Evolutionary conservation across 305 asterid genomes (phyloP).

Genomic region (Nicotiana rustica): DNA sequence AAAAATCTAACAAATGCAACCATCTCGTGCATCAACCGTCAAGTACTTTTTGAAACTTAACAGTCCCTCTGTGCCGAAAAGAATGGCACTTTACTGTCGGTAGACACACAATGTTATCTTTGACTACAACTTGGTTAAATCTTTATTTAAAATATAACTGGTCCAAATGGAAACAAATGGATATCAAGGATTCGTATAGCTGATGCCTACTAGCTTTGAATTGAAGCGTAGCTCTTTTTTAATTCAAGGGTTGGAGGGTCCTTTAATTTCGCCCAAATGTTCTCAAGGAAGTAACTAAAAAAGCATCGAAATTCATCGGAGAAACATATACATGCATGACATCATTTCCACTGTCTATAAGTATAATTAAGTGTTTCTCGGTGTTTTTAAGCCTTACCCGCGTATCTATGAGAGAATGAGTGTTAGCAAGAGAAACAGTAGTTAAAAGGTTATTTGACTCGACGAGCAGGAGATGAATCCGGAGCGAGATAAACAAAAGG

Average conservation of each 20-base stretch:
- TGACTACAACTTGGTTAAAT: too few relatives aligned
- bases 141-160: too few relatives aligned
- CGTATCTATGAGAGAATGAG: background rate
- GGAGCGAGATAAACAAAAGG: background rate
- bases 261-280: too few relatives aligned
- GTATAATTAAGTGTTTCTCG: background rate
- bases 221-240: background rate
- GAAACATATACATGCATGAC: slow-evolving; percentile 25
- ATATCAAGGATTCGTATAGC: background rate
- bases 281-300: background rate
- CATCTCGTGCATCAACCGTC: too few relatives aligned
- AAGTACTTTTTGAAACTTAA: too few relatives aligned
- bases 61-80: too few relatives aligned
- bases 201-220: background rate
- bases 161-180: too few relatives aligned
- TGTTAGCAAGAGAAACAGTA: background rate
- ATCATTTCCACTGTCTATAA: background rate
- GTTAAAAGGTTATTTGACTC: background rate
- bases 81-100: too few relatives aligned
- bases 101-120: too few relatives aligned
- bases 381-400: background rate
- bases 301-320: background rate
- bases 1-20: too few relatives aligned
- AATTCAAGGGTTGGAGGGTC: too few relatives aligned
- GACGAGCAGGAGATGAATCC: background rate